Evolutionary conservation across 2,329 filamentous ascomycete species (phyloP), one percentile per base, ranked within the genome.

Genomic region (Chrysoporthe cubensis): DNA sequence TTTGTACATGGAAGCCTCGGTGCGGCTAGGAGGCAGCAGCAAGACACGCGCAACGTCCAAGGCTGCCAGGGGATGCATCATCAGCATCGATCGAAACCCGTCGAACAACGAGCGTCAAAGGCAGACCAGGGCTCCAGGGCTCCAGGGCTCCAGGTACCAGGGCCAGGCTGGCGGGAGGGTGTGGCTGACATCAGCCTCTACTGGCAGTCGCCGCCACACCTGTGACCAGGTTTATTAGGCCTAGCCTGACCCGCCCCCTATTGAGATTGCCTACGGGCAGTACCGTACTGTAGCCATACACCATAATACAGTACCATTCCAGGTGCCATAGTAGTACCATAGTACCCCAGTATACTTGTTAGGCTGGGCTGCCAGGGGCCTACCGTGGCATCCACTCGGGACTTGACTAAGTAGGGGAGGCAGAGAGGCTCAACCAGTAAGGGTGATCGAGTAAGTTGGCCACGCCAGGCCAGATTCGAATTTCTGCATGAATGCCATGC

Each of bases 61-160:
- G 66, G 66, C 62, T 64, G 54, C 48, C 48, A 62, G 48, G 65
- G 62, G 46, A 65, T 43, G 34, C 56, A 64, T 50, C 57, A 62
- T 65, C 58, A 68, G 40, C 32, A 44, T 34, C 48, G 58, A 37
- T 67, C 58, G 68, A 69, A 69, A 37, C 68, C 65, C 58, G 68
- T 58, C 68, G 68, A 69, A 69, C 48, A 52, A 9, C 8, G n/a
- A 26, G 26, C 26, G 26, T 26, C 26, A 26, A 26, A 26, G 26
- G 26, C 26, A 26, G 26, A 26, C 26, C 26, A 26, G 26, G 26
- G 26, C 26, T 14, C 21, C 4, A 52, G 26, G 26, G 26, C 26
- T 14, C 21, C 4, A 52, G 9, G 48, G 48, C 2, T 46, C 48
- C 32, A 26, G 21, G n/a, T 11, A 4, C 21, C 59, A 61, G 43